These are phyloP conservation scores for Pythium aphanidermatum DNA, from an alignment of 352 stramenopile species.

Conservation along the genomic window DNA sequence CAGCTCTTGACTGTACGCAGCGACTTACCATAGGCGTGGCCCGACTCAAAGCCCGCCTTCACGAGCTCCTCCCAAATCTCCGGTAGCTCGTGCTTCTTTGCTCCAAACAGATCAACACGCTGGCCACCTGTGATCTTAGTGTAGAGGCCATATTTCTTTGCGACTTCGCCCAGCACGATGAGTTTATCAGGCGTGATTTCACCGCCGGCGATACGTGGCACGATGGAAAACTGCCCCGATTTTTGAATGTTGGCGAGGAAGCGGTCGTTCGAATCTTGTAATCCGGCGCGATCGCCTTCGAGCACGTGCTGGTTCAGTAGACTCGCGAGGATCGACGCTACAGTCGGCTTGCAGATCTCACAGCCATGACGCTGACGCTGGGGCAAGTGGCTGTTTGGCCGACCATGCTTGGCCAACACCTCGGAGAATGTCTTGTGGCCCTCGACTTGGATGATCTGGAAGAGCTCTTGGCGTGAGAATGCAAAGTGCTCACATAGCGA, in stretches of 20 bases:
- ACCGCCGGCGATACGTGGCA: slow-evolving; percentile 87
- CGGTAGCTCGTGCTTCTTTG: slow-evolving; percentile 87
- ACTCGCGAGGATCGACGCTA: slow-evolving; percentile 88
- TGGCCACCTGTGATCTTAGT: slow-evolving; percentile 93
- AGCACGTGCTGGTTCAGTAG: slow-evolving; percentile 86
- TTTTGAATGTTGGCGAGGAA: slow-evolving; percentile 92
- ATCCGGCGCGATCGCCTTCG: slow-evolving; percentile 57
- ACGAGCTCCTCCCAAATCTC: slow-evolving; percentile 91
- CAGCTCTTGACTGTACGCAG: slow-evolving; percentile 92
- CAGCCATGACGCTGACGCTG: slow-evolving; percentile 65
- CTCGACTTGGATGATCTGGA: slow-evolving; percentile 81
- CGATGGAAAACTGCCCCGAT: slow-evolving; percentile 90
- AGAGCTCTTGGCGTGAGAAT: slow-evolving; percentile 87
- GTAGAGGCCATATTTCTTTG: slow-evolving; percentile 90
- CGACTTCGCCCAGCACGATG: slow-evolving; percentile 83
- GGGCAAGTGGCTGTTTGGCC: slow-evolving; percentile 15
- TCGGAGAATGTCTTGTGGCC: slow-evolving; percentile 85
- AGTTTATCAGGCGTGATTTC: slow-evolving; percentile 90
- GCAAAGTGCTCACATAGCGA: slow-evolving; percentile 90
- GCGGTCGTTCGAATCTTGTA: slow-evolving; percentile 92
- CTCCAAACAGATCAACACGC: slow-evolving; percentile 90
- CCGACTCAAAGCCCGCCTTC: slow-evolving; percentile 86
- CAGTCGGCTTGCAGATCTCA: slow-evolving; percentile 90
- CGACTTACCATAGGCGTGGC: slow-evolving; percentile 91
- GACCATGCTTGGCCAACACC: slow-evolving; percentile 74